Conservation (phyloP, 805 yeast genomes). For the Zygoascus tannicola region DNA sequence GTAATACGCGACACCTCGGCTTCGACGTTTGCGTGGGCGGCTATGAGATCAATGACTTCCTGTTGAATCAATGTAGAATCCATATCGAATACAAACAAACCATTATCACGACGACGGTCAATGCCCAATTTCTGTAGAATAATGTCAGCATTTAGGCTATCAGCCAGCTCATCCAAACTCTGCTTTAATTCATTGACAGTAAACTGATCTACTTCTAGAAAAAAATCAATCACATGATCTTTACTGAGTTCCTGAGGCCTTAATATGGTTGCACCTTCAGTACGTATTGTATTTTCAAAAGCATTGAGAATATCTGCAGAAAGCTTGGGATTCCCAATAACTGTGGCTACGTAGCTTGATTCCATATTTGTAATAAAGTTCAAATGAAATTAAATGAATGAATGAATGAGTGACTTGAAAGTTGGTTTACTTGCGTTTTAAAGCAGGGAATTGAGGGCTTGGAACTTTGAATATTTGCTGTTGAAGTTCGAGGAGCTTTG, state of each 20-base stretch:
- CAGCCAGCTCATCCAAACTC: conserved; percentile 19
- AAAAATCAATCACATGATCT: conserved; percentile 35
- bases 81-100: conserved; percentile 88
- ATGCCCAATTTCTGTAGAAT: conserved; percentile 32
- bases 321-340: background rate
- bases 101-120: conserved; percentile 29
- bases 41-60: conserved; percentile 93
- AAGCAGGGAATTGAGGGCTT: too few relatives aligned
- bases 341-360: conserved; percentile 1
- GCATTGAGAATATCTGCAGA: conserved; percentile 3
- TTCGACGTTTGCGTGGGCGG: conserved; percentile 88
- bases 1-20: conserved; percentile 81
- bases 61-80: conserved; percentile 93
- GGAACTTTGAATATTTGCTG: too few relatives aligned
- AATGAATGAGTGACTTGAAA: too few relatives aligned
- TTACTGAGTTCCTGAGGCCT: conserved; percentile 15
- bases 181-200: conserved; percentile 13
- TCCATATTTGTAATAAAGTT: background rate
- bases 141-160: conserved; percentile 31
- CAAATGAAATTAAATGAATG: too few relatives aligned
- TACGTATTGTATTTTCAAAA: conserved; percentile 13
- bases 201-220: conserved; percentile 16
- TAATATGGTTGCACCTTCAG: conserved; percentile 14
- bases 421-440: too few relatives aligned
- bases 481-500: too few relatives aligned